phyloP scores from a whole-genome alignment of 441 rosid genomes.

The Adansonia gregorii region DNA sequence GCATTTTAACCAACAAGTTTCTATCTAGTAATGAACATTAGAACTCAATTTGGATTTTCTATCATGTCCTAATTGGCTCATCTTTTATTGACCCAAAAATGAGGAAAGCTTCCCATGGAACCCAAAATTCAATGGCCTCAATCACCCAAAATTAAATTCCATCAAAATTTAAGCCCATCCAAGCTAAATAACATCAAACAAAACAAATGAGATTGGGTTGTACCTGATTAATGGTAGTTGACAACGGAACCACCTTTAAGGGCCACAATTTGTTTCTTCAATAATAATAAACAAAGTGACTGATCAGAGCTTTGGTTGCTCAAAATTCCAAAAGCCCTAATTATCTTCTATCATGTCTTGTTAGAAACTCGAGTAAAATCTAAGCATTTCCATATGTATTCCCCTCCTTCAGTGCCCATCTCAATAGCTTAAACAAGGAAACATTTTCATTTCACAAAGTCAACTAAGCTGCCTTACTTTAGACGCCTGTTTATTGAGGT shows the following conservation, averaged over 20 bases:
- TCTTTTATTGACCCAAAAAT: neutral
- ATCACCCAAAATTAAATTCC: neutral
- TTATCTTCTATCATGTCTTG: constrained; percentile 33
- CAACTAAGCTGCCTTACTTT: no score
- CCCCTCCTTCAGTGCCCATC: constrained; percentile 10
- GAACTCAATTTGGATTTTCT: neutral
- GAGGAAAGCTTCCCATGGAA: neutral
- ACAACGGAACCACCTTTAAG: constrained; percentile 36
- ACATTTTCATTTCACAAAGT: neutral
- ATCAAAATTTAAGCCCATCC: neutral
- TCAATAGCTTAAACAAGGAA: neutral
- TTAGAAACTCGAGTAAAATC: constrained; percentile 28
- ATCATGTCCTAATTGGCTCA: neutral
- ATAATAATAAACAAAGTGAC: constrained; percentile 13
- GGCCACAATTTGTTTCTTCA: constrained; percentile 22
- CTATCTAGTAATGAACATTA: neutral
- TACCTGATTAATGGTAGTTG: constrained; percentile 33
- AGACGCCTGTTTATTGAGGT: no score
- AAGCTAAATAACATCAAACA: no score
- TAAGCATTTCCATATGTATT: constrained; percentile 30
- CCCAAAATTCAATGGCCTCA: neutral
- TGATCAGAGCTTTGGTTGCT: constrained; percentile 23
- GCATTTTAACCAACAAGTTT: neutral
- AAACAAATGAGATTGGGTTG: neutral
- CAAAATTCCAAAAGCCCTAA: constrained; percentile 27